A percentile compares a stretch with the other conserved stretches of the same genome.
Conservation (phyloP, 441 rosid species). For the Arabidopsis hybrid region DNA sequence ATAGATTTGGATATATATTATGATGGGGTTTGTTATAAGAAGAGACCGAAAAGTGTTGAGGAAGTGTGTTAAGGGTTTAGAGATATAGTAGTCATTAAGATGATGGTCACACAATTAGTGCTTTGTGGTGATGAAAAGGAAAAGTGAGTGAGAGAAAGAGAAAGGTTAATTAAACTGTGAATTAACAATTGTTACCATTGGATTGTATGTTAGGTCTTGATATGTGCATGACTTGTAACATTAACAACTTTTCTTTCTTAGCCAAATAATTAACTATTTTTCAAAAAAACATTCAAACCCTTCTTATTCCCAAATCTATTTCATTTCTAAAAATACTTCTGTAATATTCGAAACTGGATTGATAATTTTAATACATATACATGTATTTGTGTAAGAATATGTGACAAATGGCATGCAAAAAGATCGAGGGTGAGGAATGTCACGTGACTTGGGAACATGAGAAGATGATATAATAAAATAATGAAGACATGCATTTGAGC, state of each 20-base stretch:
- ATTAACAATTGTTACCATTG: conserved; percentile 38
- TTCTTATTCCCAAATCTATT: conserved; percentile 3
- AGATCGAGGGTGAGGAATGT: conserved; percentile 56
- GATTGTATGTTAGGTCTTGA: conserved; percentile 50
- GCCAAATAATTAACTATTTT: neutral
- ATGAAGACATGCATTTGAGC: conserved; percentile 63
- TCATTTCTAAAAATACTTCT: neutral
- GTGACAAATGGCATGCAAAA: conserved; percentile 59
- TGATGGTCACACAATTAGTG: conserved; percentile 81
- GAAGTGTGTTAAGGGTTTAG: conserved; percentile 43
- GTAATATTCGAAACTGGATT: neutral
- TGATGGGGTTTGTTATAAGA: conserved; percentile 30
- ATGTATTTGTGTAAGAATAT: conserved; percentile 39
- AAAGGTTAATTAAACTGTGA: conserved; percentile 38
- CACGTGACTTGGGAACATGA: conserved; percentile 43
- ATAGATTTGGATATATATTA: conserved; percentile 15
- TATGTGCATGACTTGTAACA: conserved; percentile 63
- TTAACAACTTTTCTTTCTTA: conserved; percentile 25
- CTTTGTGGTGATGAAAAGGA: conserved; percentile 49
- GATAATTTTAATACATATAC: neutral
- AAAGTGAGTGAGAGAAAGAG: conserved; percentile 64
- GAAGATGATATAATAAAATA: conserved; percentile 49
- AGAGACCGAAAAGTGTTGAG: conserved; percentile 35
- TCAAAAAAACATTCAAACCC: conserved; percentile 19
- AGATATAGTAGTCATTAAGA: conserved; percentile 45